phyloP scores from a whole-genome alignment of 306 rosid species.

The Trifolium pratense region DNA sequence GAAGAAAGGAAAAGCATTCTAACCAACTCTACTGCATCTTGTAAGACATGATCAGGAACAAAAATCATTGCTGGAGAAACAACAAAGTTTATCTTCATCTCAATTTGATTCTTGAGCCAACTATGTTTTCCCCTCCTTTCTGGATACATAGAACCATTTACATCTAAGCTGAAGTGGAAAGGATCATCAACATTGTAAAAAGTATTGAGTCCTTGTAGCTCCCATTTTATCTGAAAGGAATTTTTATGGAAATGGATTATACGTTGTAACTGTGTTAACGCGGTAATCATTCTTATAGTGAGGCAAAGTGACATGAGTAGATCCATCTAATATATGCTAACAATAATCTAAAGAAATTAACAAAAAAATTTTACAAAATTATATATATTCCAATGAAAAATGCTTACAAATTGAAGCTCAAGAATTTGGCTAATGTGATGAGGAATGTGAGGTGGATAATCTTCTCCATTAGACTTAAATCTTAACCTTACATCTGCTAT shows the following conservation, averaged over 20 bases:
- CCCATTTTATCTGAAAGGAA: conserved; percentile 47
- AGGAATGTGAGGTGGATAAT: conserved; percentile 58
- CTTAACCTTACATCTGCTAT: conserved; percentile 41
- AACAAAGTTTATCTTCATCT: conserved; percentile 42
- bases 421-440: conserved; percentile 47
- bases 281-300: no score
- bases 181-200: conserved; percentile 20
- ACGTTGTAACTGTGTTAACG: no score
- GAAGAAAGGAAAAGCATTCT: conserved; percentile 12
- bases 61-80: conserved; percentile 42
- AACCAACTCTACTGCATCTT: conserved; percentile 38
- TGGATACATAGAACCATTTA: conserved; percentile 45
- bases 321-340: no score
- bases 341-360: not conserved
- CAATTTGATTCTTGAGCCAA: conserved; percentile 44
- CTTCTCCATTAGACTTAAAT: conserved; percentile 57
- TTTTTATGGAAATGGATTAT: no score
- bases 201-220: conserved; percentile 39
- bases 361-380: conserved; percentile 4
- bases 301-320: no score
- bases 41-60: conserved; percentile 40
- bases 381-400: not conserved
- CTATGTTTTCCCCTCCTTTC: conserved; percentile 49
- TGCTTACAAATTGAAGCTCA: conserved; percentile 57
- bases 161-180: conserved; percentile 7